Conservation (phyloP, 164 flowering plant species). For the Liquidambar formosana region DNA sequence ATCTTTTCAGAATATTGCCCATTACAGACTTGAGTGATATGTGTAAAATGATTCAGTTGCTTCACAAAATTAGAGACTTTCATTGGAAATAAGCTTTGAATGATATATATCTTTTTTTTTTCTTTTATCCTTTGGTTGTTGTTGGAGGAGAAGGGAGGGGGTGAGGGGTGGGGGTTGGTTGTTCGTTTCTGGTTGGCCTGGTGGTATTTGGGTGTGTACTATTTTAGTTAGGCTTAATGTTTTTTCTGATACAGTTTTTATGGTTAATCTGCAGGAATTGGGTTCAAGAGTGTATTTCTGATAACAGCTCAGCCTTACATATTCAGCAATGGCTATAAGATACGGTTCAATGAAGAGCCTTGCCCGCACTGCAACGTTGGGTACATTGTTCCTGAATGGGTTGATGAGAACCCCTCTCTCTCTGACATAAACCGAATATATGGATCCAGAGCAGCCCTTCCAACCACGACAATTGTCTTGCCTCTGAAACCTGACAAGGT, state of each 20-base stretch:
- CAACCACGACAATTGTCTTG: constrained; percentile 47
- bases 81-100: no score
- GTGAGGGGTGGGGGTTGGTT: no score
- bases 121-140: no score
- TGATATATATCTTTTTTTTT: no score
- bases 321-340: constrained; percentile 66
- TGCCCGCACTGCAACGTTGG: constrained; percentile 45
- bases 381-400: constrained; percentile 70
- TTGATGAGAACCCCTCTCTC: constrained; percentile 44
- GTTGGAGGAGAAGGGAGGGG: no score
- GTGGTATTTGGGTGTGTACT: no score
- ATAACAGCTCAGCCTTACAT: constrained; percentile 51
- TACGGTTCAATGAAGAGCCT: constrained; percentile 50
- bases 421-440: constrained; percentile 36
- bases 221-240: background rate
- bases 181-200: no score
- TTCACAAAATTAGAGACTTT: no score
- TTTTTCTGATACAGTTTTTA: background rate
- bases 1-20: no score
- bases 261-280: constrained; percentile 45
- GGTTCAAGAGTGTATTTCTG: constrained; percentile 72
- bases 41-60: no score
- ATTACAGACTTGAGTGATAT: no score
- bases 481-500: constrained; percentile 62
- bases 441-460: constrained; percentile 36